phyloP scores from a whole-genome alignment of 108 stramenopile genomes.

The Discostella pseudostelligera region DNA sequence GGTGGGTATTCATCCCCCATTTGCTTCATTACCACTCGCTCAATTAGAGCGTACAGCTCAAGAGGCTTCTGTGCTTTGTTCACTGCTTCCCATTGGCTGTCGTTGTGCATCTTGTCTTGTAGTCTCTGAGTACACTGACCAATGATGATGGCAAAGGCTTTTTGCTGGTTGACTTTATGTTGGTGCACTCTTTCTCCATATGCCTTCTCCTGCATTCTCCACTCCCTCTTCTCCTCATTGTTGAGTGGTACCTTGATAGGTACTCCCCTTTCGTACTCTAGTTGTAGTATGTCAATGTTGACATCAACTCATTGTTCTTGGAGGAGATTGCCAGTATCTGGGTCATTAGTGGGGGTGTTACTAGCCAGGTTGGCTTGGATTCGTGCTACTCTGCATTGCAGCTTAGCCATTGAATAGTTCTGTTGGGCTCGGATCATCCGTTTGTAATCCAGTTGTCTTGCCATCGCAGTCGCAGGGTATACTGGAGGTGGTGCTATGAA shows the following conservation, averaged over 20 bases:
- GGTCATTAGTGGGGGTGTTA: too few species aligned
- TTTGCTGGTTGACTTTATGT: constrained; percentile 3
- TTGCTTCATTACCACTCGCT: constrained; percentile 6
- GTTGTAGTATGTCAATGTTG: neutral
- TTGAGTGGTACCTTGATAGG: neutral
- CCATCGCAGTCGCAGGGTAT: too few species aligned
- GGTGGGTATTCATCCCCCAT: neutral
- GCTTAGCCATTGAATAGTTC: too few species aligned
- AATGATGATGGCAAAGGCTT: neutral
- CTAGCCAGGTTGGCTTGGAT: too few species aligned
- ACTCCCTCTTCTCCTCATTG: neutral
- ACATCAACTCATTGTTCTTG: neutral
- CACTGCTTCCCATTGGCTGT: neutral
- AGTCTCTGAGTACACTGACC: constrained; percentile 3
- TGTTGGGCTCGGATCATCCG: too few species aligned
- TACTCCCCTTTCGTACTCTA: neutral
- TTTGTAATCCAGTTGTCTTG: too few species aligned
- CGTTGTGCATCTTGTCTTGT: constrained; percentile 3
- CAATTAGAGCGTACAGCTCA: constrained; percentile 3
- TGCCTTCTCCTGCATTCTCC: too few species aligned
- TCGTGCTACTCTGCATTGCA: too few species aligned
- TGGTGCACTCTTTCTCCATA: constrained; percentile 1
- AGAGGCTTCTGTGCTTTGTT: neutral
- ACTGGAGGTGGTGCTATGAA: too few species aligned
- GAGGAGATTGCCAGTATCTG: too few species aligned